Percentiles rank a stretch among this genome's conserved stretches.
These are phyloP conservation scores for Excoecaria cochinchinensis DNA, from an alignment of 345 rosid species.

Conservation along the genomic window DNA sequence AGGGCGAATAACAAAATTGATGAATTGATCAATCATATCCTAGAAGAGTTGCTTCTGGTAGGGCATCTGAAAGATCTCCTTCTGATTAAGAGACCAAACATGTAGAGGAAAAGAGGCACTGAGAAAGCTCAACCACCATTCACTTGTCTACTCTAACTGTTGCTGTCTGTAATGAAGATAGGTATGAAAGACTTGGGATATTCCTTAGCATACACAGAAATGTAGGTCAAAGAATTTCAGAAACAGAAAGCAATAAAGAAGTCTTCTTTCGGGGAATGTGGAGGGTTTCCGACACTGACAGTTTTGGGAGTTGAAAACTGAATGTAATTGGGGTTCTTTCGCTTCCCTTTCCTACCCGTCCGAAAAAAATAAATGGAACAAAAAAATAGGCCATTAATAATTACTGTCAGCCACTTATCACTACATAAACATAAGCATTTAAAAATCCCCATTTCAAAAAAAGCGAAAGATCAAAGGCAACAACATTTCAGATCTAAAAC, in stretches of 20 bases:
- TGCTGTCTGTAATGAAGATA: background rate
- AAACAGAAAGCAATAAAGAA: background rate
- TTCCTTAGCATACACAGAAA: background rate
- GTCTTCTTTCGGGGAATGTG: background rate
- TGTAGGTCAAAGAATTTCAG: background rate
- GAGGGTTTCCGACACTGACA: background rate
- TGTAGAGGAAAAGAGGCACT: background rate
- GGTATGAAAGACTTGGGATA: background rate
- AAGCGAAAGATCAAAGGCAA: conserved; percentile 1
- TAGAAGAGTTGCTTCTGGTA: background rate
- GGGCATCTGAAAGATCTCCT: conserved; percentile 13
- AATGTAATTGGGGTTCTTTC: background rate
- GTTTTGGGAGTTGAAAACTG: background rate
- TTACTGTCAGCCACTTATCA: too few species aligned
- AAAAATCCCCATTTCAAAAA: background rate
- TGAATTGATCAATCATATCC: conserved; percentile 89
- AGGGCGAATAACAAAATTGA: conserved; percentile 96
- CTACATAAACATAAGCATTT: background rate
- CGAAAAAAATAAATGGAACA: too few species aligned
- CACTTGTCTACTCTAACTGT: background rate
- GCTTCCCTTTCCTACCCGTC: background rate
- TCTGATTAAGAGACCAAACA: conserved; percentile 3
- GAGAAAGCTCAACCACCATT: background rate
- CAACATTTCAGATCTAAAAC: conserved; percentile 19
- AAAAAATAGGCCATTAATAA: background rate